Percentiles rank a stretch among this genome's conserved stretches.
Evolutionary conservation across 2,329 filamentous ascomycete genomes (phyloP).

Genomic region (Aspergillus cejpii): DNA sequence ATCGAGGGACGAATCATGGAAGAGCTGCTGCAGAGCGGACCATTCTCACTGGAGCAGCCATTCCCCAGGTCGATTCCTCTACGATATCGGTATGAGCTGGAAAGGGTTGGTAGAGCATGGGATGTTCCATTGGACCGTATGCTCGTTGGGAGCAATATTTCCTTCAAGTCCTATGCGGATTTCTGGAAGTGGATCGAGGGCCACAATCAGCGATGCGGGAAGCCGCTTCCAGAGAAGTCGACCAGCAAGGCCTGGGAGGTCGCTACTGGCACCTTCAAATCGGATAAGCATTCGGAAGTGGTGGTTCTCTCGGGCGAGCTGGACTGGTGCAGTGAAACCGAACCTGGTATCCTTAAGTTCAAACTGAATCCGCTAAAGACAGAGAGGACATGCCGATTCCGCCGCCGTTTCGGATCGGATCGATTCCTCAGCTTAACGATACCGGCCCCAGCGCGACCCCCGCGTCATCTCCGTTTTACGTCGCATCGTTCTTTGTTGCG

Average conservation of each 20-base stretch:
- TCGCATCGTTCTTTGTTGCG: constrained; percentile 24
- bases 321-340: constrained; percentile 31
- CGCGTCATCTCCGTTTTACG: constrained; percentile 19
- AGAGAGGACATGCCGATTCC: constrained; percentile 42
- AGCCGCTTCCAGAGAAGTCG: constrained; percentile 29
- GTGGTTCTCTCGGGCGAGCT: constrained; percentile 39
- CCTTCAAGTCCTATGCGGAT: constrained; percentile 23
- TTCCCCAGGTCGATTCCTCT: constrained; percentile 27
- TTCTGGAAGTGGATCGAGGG: constrained; percentile 32
- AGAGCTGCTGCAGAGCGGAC: constrained; percentile 28
- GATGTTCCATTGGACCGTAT: constrained; percentile 24
- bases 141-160: constrained; percentile 22
- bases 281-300: constrained; percentile 31
- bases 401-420: constrained; percentile 43
- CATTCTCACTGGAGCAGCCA: constrained; percentile 29
- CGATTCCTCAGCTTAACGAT: constrained; percentile 41
- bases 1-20: constrained; percentile 21
- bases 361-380: constrained; percentile 38
- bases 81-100: constrained; percentile 35
- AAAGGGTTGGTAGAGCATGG: constrained; percentile 31
- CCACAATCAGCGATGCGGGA: constrained; percentile 21
- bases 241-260: constrained; percentile 30
- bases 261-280: constrained; percentile 29
- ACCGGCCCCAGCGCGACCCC: constrained; percentile 27
- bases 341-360: constrained; percentile 35